Base-by-base conservation (phyloP, 73 alveolate species). In the Paramecium primaurelia region DNA sequence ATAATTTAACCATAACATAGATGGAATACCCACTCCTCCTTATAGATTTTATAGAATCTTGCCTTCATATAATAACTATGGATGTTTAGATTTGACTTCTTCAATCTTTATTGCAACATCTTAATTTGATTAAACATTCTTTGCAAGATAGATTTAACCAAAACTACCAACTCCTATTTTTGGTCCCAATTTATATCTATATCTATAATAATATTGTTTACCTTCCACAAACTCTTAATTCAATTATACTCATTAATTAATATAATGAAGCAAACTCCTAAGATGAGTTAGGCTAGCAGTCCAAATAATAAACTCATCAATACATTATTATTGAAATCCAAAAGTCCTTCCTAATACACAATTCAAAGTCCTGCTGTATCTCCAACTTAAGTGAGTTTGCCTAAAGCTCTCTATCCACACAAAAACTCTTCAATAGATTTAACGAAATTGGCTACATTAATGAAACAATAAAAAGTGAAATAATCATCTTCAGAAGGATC, bases 161-260 rank as follows among this genome's bases (percentile, higher is more conserved):
- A 98, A 97, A 11, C 99, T 96, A 16, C 99, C 99, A 86, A 96
- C 93, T 11, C 99, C 99, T 42, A 97, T 93, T 88, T 96, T 97
- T 84, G 95, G 96, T 49, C 96, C 98, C 90, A 97, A 75, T 58
- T 95, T 92, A 86, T 95, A 97, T 10, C 47, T 25, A 60, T 30
- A 9, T 0, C 14, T 10, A 22, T 22, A 25, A 2, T 6, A 10
- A 3, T 30, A 26, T 14, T 8, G 25, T 60, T 30, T 60, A 60
- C 71, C 97, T 93, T 25, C 99, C 98, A 34, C 99, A 98, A 22
- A 97, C 99, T 91, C 96, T 59, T 25, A 93, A 58, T 84, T 93
- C 96, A 28, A 93, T 87, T 69, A 86, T 96, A 92, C 92, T 85
- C 92, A 92, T 84, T 64, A 64, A 32, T 64, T 32, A 64, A 54